phyloP scores from a whole-genome alignment of 176 grass and related monocot genomes.

The Avena atlantica region DNA sequence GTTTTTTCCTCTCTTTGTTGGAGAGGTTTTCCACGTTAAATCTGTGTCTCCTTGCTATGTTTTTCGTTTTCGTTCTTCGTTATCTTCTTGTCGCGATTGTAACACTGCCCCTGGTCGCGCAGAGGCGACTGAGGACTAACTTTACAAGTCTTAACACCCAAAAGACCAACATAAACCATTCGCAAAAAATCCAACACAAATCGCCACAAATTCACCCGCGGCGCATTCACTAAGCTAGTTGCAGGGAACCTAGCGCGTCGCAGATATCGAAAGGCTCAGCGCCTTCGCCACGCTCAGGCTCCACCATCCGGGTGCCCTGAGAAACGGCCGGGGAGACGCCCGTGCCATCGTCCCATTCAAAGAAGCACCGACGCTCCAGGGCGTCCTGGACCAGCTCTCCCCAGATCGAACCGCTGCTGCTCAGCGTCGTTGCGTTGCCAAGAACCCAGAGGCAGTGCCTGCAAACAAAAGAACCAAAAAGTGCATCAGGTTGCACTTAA shows the following conservation, averaged over 20 bases:
- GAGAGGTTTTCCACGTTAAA: too few species aligned
- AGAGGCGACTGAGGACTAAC: too few species aligned
- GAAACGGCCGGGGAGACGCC: neutral
- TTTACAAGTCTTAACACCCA: neutral
- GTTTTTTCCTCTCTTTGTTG: too few species aligned
- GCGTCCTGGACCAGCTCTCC: slow-evolving; percentile 60
- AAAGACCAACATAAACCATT: neutral
- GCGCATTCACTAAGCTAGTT: neutral
- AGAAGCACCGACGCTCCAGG: slow-evolving; percentile 60
- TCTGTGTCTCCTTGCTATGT: too few species aligned
- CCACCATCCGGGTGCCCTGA: too few species aligned
- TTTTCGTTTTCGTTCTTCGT: too few species aligned
- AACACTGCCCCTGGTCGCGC: too few species aligned
- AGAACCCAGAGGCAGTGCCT: slow-evolving; percentile 79
- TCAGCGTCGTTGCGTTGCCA: slow-evolving; percentile 61
- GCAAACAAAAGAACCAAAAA: slow-evolving; percentile 23
- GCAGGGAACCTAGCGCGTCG: slow-evolving; percentile 26
- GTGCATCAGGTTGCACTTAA: neutral
- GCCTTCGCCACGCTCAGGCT: neutral
- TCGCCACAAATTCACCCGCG: neutral
- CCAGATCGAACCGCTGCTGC: slow-evolving; percentile 62
- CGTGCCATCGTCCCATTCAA: slow-evolving; percentile 25
- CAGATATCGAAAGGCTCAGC: slow-evolving; percentile 1
- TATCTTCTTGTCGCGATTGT: too few species aligned
- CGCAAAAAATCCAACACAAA: neutral